phyloP scores from a whole-genome alignment of 805 yeast species.

The Nadsonia fulvescens region DNA sequence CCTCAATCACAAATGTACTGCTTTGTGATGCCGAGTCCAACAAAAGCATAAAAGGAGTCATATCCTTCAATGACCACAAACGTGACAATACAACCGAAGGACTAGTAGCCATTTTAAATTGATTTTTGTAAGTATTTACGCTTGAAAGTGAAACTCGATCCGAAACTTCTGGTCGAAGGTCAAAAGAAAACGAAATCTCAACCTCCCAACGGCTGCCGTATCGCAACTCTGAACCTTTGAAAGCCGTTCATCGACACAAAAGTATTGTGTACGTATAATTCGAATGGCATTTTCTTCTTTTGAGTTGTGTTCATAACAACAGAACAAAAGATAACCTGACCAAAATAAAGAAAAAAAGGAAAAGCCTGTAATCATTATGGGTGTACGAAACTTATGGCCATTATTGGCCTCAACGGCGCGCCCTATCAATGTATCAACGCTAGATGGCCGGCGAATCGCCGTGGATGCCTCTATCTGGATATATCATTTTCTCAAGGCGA shows the following conservation, averaged over 20 bases:
- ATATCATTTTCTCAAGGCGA: constrained; percentile 89
- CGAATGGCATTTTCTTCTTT: neutral
- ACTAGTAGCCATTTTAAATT: constrained; percentile 6
- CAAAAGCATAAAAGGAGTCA: constrained; percentile 52
- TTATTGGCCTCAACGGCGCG: constrained; percentile 76
- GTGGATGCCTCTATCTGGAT: constrained; percentile 99
- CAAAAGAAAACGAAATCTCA: no score
- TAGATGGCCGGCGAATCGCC: constrained; percentile 64
- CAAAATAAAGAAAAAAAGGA: neutral
- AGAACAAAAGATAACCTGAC: neutral
- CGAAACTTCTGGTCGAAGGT: neutral
- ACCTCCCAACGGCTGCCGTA: no score
- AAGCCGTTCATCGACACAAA: neutral
- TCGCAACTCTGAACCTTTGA: neutral
- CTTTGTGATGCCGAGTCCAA: constrained; percentile 59
- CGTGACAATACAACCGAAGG: constrained; percentile 40
- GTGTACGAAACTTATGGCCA: constrained; percentile 91
- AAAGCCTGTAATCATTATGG: constrained; percentile 34
- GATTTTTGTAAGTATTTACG: neutral
- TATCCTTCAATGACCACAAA: constrained; percentile 49
- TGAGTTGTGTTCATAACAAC: neutral
- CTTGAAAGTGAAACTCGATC: neutral
- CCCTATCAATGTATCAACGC: constrained; percentile 76
- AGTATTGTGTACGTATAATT: neutral
- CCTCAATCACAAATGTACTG: constrained; percentile 34